Percentiles rank a stretch among this genome's conserved stretches.
phyloP scores from a whole-genome alignment of 495 filamentous ascomycete species.

The Extremus antarcticus region DNA sequence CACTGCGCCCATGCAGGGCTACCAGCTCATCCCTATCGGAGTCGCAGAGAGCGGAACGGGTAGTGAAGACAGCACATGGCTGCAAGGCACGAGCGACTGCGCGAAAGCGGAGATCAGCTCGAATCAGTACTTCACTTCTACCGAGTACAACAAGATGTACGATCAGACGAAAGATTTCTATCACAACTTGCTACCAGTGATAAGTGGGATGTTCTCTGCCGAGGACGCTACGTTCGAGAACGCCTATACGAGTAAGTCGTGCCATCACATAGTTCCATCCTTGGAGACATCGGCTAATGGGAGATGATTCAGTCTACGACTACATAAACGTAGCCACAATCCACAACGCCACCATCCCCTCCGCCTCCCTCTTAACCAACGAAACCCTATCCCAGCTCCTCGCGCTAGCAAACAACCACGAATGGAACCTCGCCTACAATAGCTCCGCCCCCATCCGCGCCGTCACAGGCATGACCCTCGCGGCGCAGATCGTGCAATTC shows the following conservation, averaged over 20 bases:
- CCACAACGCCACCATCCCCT: constrained; percentile 55
- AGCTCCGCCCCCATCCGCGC: constrained; percentile 45
- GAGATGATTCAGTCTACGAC: constrained; percentile 53
- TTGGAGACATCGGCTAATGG: constrained; percentile 5
- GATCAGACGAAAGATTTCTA: constrained; percentile 54
- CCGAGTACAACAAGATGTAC: constrained; percentile 44
- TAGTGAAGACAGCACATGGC: constrained; percentile 47
- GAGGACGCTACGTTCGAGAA: constrained; percentile 53
- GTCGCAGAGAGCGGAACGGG: constrained; percentile 33
- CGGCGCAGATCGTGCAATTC: constrained; percentile 46
- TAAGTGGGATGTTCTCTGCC: constrained; percentile 43
- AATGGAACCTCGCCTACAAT: constrained; percentile 56
- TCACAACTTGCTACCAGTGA: constrained; percentile 46
- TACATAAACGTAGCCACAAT: constrained; percentile 60
- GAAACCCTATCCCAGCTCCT: constrained; percentile 46
- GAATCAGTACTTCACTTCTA: constrained; percentile 57
- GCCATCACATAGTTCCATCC: not conserved
- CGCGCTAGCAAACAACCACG: constrained; percentile 54
- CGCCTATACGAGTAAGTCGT: constrained; percentile 49
- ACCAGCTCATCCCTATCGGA: constrained; percentile 48
- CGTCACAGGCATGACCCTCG: constrained; percentile 55
- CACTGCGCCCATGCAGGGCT: constrained; percentile 46
- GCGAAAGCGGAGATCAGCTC: constrained; percentile 53
- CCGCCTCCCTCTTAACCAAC: constrained; percentile 38
- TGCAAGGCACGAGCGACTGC: constrained; percentile 49